phyloP scores from a whole-genome alignment of 345 rosid species.

The Punica granatum region DNA sequence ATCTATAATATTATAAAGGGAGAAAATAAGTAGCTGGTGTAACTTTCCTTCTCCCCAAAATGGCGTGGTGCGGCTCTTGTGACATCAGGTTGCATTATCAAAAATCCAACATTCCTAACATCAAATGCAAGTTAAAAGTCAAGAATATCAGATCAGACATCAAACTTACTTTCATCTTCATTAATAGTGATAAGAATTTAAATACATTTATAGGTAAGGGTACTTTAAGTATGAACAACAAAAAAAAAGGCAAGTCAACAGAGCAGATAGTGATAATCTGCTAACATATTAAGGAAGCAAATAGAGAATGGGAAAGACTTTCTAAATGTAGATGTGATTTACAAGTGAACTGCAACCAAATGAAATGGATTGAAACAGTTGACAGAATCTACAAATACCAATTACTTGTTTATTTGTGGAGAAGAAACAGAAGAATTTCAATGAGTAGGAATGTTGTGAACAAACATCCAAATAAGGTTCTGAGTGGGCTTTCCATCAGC shows the following conservation, averaged over 20 bases:
- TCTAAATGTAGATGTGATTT: not conserved
- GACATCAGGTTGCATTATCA: not conserved
- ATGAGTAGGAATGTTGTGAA: not conserved
- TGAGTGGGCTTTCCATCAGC: not conserved
- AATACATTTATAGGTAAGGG: not conserved
- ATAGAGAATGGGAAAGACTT: not conserved
- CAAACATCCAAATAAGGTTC: not conserved
- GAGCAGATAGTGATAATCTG: not conserved
- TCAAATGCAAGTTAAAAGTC: no score
- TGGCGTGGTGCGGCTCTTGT: no score
- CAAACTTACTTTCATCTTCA: no score
- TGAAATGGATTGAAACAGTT: not conserved
- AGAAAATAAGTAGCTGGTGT: no score
- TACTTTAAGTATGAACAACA: not conserved
- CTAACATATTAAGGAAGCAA: not conserved
- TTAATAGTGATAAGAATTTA: not conserved
- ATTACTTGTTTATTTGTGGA: not conserved
- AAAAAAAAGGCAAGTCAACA: conserved; percentile 8
- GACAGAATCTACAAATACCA: not conserved
- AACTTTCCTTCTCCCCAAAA: no score
- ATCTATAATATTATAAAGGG: no score
- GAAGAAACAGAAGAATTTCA: not conserved
- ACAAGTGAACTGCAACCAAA: not conserved
- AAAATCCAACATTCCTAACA: not conserved
- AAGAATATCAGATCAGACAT: no score